Percentiles rank a stretch among this genome's conserved stretches.
Conservation (phyloP, 805 yeast species). For the Nakazawaea siamensis region DNA sequence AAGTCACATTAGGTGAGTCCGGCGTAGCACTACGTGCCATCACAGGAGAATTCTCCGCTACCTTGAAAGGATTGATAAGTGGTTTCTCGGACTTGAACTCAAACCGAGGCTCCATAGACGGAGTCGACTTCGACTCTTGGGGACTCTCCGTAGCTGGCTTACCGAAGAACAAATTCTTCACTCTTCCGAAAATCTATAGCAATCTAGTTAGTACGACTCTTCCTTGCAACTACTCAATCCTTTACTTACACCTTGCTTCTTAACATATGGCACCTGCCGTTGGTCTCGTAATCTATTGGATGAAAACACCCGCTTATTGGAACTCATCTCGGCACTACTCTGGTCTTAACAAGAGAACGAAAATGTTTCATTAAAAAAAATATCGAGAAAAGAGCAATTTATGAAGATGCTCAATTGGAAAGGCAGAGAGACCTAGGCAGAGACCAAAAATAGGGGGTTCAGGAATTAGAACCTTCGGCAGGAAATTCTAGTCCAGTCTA, state of each 20-base stretch:
- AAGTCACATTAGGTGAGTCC: slow-evolving; percentile 7
- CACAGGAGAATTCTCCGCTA: slow-evolving; percentile 2
- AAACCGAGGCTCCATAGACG: too few species aligned
- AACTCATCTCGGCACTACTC: too few species aligned
- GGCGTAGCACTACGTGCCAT: not conserved
- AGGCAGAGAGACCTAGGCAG: too few species aligned
- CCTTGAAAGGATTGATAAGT: slow-evolving; percentile 6
- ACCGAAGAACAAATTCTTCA: slow-evolving; percentile 1
- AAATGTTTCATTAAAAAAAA: too few species aligned
- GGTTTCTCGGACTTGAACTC: not conserved
- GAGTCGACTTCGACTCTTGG: too few species aligned
- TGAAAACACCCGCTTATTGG: not conserved
- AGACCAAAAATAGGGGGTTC: too few species aligned
- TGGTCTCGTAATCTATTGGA: slow-evolving; percentile 1
- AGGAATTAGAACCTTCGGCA: too few species aligned
- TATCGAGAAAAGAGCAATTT: too few species aligned
- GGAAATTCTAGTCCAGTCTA: too few species aligned
- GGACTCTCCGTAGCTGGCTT: too few species aligned
- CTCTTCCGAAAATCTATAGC: not conserved
- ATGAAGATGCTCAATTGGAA: too few species aligned
- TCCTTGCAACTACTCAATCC: not conserved
- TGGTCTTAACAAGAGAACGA: too few species aligned
- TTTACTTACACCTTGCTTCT: slow-evolving; percentile 1
- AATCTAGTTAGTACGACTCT: not conserved
- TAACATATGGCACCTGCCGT: slow-evolving; percentile 2